A percentile compares a stretch with the other conserved stretches of the same genome.
These are phyloP conservation scores for Mucor racemosus DNA, from an alignment of 371 early-diverging fungal species.

Conservation along the genomic window DNA sequence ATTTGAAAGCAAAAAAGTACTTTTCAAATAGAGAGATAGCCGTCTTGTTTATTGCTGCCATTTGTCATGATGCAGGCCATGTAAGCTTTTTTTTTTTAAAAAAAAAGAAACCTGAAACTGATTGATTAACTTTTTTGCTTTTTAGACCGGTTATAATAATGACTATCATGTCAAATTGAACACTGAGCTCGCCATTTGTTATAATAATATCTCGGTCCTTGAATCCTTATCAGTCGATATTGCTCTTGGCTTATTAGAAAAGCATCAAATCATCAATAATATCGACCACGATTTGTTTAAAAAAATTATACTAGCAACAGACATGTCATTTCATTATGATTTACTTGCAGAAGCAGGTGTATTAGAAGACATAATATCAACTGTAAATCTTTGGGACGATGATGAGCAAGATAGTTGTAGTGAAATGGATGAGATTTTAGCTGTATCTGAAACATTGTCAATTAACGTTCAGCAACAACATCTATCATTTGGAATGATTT, in stretches of 20 bases:
- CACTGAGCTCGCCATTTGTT: constrained; percentile 65
- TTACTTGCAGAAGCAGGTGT: constrained; percentile 58
- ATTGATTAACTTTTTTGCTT: not conserved
- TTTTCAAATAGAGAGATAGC: constrained; percentile 67
- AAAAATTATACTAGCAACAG: constrained; percentile 72
- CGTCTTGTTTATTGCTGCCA: constrained; percentile 74
- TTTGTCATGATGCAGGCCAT: constrained; percentile 91
- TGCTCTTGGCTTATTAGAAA: constrained; percentile 61
- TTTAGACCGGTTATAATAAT: constrained; percentile 85
- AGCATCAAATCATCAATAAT: constrained; percentile 54
- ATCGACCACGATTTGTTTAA: not conserved
- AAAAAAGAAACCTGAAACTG: constrained; percentile 33
- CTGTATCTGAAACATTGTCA: constrained; percentile 7
- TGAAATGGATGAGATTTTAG: not conserved
- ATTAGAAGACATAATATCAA: constrained; percentile 21
- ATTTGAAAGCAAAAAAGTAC: constrained; percentile 63
- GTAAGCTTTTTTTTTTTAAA: constrained; percentile 88
- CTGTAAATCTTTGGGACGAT: not conserved
- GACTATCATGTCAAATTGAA: constrained; percentile 81
- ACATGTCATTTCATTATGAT: constrained; percentile 81
- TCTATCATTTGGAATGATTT: not conserved
- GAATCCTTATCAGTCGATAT: constrained; percentile 79
- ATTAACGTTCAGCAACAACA: not conserved
- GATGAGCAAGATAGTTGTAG: constrained; percentile 2
- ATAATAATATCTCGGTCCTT: constrained; percentile 76